Evolutionary conservation across 1,139 yeast genomes (phyloP).

Genomic region (Kazachstania sp.): DNA sequence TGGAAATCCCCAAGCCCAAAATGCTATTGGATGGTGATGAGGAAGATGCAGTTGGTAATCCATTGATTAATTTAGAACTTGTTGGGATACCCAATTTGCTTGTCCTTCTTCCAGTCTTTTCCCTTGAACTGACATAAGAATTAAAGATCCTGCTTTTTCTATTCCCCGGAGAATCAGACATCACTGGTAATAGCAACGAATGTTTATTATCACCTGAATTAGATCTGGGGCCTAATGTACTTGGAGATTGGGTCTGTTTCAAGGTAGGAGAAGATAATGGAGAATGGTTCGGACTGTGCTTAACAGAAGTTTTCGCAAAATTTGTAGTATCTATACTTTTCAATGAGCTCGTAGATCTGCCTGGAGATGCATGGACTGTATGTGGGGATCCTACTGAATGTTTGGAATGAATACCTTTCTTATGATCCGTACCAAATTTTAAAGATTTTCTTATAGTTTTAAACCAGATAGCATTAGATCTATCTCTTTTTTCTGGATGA

Average conservation of each 20-base stretch:
- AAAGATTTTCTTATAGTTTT: slow-evolving; percentile 19
- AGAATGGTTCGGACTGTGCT: neutral
- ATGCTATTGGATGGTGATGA: slow-evolving; percentile 9
- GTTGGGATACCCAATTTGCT: slow-evolving; percentile 22
- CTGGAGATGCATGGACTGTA: neutral
- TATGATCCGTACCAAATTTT: slow-evolving; percentile 18
- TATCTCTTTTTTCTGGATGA: neutral
- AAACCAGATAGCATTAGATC: slow-evolving; percentile 18
- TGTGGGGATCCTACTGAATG: neutral
- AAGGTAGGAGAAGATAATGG: neutral
- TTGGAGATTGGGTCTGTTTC: neutral
- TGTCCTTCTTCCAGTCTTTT: slow-evolving; percentile 19
- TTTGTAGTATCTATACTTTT: neutral
- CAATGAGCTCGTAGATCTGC: neutral
- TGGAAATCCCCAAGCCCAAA: slow-evolving; percentile 17
- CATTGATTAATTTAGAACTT: slow-evolving; percentile 29
- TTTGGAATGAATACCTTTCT: slow-evolving; percentile 3
- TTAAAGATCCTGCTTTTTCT: slow-evolving; percentile 27
- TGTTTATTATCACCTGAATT: slow-evolving; percentile 1
- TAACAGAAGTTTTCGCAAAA: neutral
- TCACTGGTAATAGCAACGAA: slow-evolving; percentile 2
- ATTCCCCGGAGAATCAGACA: slow-evolving; percentile 1
- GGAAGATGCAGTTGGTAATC: slow-evolving; percentile 24
- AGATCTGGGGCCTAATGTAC: neutral
- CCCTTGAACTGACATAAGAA: slow-evolving; percentile 28